phyloP scores from a whole-genome alignment of 2,329 filamentous ascomycete genomes.

The Geoglossum cookeanum region DNA sequence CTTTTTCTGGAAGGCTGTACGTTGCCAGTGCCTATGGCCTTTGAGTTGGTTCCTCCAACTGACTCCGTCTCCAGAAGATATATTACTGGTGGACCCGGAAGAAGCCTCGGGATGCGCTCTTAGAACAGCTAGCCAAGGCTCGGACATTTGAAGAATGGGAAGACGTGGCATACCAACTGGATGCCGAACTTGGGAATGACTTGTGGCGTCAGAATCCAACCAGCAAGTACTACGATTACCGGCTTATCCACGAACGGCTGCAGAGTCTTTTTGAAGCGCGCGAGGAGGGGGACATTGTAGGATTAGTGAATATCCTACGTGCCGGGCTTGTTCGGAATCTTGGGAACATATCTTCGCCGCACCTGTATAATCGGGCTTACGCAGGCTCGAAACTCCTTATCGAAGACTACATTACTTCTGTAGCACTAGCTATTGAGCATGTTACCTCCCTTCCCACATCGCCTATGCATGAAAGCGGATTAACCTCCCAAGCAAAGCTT shows the following conservation, averaged over 20 bases:
- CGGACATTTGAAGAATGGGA: constrained; percentile 72
- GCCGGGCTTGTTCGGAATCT: constrained; percentile 64
- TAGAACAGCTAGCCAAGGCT: constrained; percentile 45
- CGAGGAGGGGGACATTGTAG: constrained; percentile 51
- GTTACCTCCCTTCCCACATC: constrained; percentile 48
- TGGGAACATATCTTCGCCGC: constrained; percentile 72
- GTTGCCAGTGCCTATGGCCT: neutral
- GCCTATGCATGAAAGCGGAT: constrained; percentile 26
- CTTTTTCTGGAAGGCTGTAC: neutral
- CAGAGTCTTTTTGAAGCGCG: constrained; percentile 50
- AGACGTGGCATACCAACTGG: constrained; percentile 63
- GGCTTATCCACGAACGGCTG: constrained; percentile 60
- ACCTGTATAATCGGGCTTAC: constrained; percentile 68
- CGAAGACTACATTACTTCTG: constrained; percentile 73
- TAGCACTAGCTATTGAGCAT: constrained; percentile 63
- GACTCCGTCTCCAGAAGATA: constrained; percentile 35
- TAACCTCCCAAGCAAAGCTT: constrained; percentile 61
- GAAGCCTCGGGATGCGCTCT: constrained; percentile 44
- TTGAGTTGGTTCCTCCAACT: neutral
- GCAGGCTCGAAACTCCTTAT: constrained; percentile 80
- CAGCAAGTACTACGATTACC: constrained; percentile 70
- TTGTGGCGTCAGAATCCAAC: constrained; percentile 69
- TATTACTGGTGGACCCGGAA: constrained; percentile 46
- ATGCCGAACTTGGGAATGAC: constrained; percentile 62
- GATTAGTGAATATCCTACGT: constrained; percentile 59